Evolutionary conservation across 768 basidiomycete genomes (phyloP).

Genomic region (Naganishia randhawae): DNA sequence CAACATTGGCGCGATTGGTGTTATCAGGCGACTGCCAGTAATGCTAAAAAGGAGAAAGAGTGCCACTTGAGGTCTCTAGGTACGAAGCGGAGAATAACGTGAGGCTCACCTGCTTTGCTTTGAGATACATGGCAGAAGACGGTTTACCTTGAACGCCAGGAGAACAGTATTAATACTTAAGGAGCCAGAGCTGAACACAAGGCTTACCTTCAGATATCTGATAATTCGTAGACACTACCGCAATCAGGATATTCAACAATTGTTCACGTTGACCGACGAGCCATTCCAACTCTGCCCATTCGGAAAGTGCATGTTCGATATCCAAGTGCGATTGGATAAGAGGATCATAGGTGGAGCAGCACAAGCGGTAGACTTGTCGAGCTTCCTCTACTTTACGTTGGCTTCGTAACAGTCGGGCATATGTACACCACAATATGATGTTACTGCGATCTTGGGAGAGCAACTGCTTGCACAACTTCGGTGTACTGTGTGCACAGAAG

Average conservation of each 20-base stretch:
- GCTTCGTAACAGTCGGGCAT: constrained; percentile 49
- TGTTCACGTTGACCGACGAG: constrained; percentile 11
- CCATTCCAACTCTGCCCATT: constrained; percentile 53
- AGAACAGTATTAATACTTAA: too few relatives aligned
- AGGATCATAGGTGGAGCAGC: constrained; percentile 27
- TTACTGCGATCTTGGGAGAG: constrained; percentile 49
- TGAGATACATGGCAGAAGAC: constrained; percentile 28
- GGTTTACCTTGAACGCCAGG: not conserved
- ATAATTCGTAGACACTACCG: constrained; percentile 2
- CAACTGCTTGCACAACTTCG: constrained; percentile 48
- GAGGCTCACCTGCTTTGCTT: constrained; percentile 36
- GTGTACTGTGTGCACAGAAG: constrained; percentile 37
- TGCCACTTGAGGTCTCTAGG: not conserved
- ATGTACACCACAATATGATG: constrained; percentile 52
- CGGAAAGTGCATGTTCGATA: constrained; percentile 37
- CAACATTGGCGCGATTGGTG: not conserved
- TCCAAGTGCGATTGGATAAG: not conserved
- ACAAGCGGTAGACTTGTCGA: constrained; percentile 51
- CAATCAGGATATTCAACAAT: constrained; percentile 13
- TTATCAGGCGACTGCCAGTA: constrained; percentile 18
- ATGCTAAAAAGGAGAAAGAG: not conserved
- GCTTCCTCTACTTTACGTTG: constrained; percentile 49
- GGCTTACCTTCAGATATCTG: constrained; percentile 7
- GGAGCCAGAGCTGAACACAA: not conserved
- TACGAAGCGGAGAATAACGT: not conserved